Percentiles rank a stretch among this genome's conserved stretches.
Evolutionary conservation across 345 rosid genomes (phyloP).

Genomic region (Heritiera fomes): DNA sequence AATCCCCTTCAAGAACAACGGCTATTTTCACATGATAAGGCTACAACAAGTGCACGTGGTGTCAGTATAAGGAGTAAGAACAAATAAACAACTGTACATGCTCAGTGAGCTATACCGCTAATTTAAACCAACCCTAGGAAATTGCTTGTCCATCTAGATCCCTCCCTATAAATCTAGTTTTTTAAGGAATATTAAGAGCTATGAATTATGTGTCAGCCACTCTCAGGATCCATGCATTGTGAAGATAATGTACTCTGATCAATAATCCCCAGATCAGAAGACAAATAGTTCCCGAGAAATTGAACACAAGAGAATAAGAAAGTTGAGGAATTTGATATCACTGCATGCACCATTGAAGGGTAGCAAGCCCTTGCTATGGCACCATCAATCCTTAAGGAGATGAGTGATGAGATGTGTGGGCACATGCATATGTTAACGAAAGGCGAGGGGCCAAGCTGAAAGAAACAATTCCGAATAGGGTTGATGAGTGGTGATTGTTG

Average conservation of each 20-base stretch:
- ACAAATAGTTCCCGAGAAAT: too few species aligned
- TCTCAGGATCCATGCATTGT: background rate
- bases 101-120: background rate
- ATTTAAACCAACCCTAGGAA: background rate
- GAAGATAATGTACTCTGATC: background rate
- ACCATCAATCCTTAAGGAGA: slow-evolving; percentile 14
- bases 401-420: background rate
- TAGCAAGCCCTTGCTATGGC: slow-evolving; percentile 11
- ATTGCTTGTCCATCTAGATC: background rate
- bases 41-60: background rate
- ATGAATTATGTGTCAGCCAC: background rate
- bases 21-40: background rate
- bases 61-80: background rate
- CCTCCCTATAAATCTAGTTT: background rate
- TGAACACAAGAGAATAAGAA: background rate
- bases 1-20: background rate
- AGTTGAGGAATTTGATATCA: background rate
- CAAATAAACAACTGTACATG: background rate
- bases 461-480: slow-evolving; percentile 21
- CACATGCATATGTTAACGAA: slow-evolving; percentile 19
- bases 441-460: slow-evolving; percentile 23
- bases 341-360: slow-evolving; percentile 19
- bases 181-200: background rate
- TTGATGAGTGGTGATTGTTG: background rate
- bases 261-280: too few species aligned